These are phyloP conservation scores for Stephania yunnanensis DNA, from an alignment of 164 flowering plant species.

Conservation along the genomic window DNA sequence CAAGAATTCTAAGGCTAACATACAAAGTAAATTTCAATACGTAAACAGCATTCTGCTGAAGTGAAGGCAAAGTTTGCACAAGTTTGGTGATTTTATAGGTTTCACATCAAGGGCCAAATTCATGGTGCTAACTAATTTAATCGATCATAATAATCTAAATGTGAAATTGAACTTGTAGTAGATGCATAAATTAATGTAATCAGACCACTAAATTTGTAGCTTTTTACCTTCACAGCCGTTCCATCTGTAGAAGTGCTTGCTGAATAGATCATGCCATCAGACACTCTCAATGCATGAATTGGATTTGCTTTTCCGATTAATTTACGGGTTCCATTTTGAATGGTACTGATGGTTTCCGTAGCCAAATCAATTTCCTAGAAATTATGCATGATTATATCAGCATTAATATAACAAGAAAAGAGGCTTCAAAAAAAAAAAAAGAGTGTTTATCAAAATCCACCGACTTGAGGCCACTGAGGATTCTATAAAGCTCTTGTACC, in stretches of 20 bases:
- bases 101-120: neutral
- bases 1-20: neutral
- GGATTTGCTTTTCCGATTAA: constrained; percentile 56
- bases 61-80: constrained; percentile 1
- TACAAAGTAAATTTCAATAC: too few species aligned
- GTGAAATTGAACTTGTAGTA: neutral
- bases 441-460: neutral
- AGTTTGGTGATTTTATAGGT: neutral
- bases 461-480: neutral
- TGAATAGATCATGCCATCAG: constrained; percentile 52
- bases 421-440: neutral
- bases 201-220: neutral
- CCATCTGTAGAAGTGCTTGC: constrained; percentile 62
- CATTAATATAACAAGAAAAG: neutral
- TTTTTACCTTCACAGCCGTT: constrained; percentile 58
- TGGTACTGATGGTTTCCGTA: constrained; percentile 47
- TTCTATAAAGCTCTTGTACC: constrained; percentile 26
- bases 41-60: neutral
- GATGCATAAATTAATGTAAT: neutral
- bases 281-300: constrained; percentile 47
- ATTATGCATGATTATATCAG: neutral
- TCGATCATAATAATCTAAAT: neutral
- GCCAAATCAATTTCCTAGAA: constrained; percentile 77
- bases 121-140: neutral
- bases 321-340: constrained; percentile 60